Conservation (phyloP, 345 rosid species). For the Erodium maritimum region DNA sequence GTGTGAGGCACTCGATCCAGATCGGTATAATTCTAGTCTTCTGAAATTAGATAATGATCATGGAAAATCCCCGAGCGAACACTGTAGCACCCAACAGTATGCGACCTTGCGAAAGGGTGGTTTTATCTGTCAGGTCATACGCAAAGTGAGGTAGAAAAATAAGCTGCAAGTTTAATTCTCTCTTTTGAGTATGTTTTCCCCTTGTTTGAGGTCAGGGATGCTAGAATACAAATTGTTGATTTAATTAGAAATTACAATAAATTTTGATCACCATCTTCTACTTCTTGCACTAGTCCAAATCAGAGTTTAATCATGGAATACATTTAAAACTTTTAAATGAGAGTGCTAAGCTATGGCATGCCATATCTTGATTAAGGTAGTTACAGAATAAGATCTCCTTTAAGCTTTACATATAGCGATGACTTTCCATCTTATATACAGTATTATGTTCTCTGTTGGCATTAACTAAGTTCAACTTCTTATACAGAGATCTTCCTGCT, state of each 20-base stretch:
- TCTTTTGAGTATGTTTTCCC: not conserved
- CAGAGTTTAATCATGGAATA: not conserved
- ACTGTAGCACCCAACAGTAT: conserved; percentile 9
- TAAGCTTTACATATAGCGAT: not conserved
- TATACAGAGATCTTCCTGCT: conserved; percentile 62
- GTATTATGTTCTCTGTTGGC: no score
- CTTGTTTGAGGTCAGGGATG: not conserved
- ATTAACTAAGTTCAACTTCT: not conserved
- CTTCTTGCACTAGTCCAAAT: not conserved
- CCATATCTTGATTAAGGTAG: not conserved
- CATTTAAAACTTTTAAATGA: not conserved
- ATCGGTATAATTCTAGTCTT: conserved; percentile 21
- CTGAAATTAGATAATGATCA: conserved; percentile 10
- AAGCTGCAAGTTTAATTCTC: not conserved
- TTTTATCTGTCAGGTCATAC: conserved; percentile 35
- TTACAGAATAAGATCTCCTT: not conserved
- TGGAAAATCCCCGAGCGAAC: conserved; percentile 14
- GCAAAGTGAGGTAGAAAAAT: conserved; percentile 53
- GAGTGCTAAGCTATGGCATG: not conserved
- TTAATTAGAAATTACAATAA: not conserved
- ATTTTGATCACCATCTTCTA: not conserved
- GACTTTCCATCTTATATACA: conserved; percentile 14
- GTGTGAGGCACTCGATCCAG: conserved; percentile 81
- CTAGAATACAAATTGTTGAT: not conserved
- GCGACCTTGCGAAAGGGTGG: conserved; percentile 17